Conservation (phyloP, 1,284 basidiomycete species). For the Rugosomyces carneus region DNA sequence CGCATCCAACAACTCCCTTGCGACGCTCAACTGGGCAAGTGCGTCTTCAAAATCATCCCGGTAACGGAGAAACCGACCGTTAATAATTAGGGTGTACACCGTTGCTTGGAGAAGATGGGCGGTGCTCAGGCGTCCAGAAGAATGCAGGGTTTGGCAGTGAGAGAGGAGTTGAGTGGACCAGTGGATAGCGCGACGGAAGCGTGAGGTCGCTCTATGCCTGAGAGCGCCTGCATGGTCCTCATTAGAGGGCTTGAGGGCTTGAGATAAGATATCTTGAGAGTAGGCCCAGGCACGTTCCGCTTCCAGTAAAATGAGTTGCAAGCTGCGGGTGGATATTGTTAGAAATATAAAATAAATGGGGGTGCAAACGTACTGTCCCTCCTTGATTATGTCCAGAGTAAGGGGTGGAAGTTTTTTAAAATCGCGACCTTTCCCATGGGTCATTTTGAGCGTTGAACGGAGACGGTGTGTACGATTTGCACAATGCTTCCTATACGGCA, state of each 20-base stretch:
- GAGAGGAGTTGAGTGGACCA: conserved; percentile 78
- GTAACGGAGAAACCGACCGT: conserved; percentile 70
- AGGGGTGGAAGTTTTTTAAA: conserved; percentile 79
- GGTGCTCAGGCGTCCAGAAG: conserved; percentile 46
- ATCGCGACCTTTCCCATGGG: conserved; percentile 84
- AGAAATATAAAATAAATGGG: not conserved
- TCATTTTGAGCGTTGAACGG: conserved; percentile 76
- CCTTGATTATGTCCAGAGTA: conserved; percentile 59
- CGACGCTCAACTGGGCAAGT: conserved; percentile 71
- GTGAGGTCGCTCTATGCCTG: conserved; percentile 71
- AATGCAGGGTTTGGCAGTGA: conserved; percentile 63
- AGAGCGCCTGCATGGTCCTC: conserved; percentile 47
- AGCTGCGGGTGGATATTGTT: conserved; percentile 34
- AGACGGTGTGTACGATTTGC: conserved; percentile 86
- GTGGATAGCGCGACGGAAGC: conserved; percentile 81
- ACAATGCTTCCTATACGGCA: conserved; percentile 71
- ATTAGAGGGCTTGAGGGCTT: conserved; percentile 49
- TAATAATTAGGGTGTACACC: conserved; percentile 66
- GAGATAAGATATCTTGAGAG: conserved; percentile 71
- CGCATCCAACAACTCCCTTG: conserved; percentile 69
- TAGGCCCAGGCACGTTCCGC: conserved; percentile 91
- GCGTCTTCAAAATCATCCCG: conserved; percentile 77
- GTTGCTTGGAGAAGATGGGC: conserved; percentile 55
- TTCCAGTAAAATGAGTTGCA: conserved; percentile 83
- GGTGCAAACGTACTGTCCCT: conserved; percentile 63